Base-by-base conservation (phyloP, 768 basidiomycete species). In the Mycena crocata region DNA sequence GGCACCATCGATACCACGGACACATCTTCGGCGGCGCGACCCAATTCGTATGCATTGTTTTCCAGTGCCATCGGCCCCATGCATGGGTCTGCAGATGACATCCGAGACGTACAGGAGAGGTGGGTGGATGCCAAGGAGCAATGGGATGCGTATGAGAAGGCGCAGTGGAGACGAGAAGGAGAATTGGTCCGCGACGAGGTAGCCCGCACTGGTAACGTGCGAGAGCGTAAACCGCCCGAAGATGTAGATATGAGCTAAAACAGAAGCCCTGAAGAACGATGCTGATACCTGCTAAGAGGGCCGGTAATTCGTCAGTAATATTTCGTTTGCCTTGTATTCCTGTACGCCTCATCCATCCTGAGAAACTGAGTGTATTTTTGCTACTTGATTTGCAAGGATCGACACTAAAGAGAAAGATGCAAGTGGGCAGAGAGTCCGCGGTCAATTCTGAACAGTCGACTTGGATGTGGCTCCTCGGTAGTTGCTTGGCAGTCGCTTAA, bases 61-160 rank as follows among this genome's bases (percentile, higher is more conserved):
- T 86, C 90, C 2, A 87, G 85, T 15, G 90, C 92, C 4, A 83
- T 84, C 19, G 89, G 89, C 0, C 76, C 83, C 2, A 74, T 89
- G 63, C 80, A 77, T 19, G 89, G 87, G 0, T 78, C 82, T 6
- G 78, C 80, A 55, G 86, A 84, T 68, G 80, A 85, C 68, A 84
- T 94, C 15, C 80, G 87, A 1, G 62, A 63, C 45, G 62, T 63
- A 4, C 62, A 63, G 76, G 96, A 98, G 75, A 82, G 96, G 45
- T 99, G 96, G 96, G 78, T 97, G n/a, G 95, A 98, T 71, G 87
- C 89, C 8, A 86, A 84, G 67, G 93, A 94, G 30, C 87, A 86
- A 48, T 98, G 89, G 79, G 96, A 98, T 76, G 91, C 90, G 46
- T 91, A 83, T 72, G 94, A 98, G 79, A 89, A 81, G 73, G 83